A percentile compares a stretch with the other conserved stretches of the same genome.
phyloP scores from a whole-genome alignment of 2,329 filamentous ascomycete genomes.

The Ilyonectria sp. region DNA sequence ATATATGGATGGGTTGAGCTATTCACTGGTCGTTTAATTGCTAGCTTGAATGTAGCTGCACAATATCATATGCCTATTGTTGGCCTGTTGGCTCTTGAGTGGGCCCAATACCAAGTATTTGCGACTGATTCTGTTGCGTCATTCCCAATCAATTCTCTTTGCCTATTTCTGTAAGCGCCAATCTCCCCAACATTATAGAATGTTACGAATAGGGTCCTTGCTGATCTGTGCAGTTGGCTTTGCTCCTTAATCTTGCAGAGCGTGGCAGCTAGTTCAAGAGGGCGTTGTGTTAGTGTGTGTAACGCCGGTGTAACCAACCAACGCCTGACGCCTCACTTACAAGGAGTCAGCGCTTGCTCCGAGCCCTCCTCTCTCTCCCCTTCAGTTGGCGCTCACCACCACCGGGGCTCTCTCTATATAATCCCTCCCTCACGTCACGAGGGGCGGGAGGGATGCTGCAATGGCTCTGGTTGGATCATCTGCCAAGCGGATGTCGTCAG shows the following conservation, averaged over 20 bases:
- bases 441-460: background rate
- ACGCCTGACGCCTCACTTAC: background rate
- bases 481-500: conserved; percentile 9
- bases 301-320: no score
- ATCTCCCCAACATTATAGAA: background rate
- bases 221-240: no score
- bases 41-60: conserved; percentile 12
- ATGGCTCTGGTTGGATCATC: background rate
- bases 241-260: no score
- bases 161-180: background rate
- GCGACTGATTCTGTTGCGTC: background rate
- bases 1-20: background rate
- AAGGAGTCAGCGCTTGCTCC: background rate
- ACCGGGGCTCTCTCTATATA: background rate
- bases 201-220: no score
- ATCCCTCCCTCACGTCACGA: background rate
- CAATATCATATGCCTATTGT: background rate
- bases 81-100: conserved; percentile 1
- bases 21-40: conserved; percentile 13
- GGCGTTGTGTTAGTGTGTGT: no score
- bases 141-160: background rate
- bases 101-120: background rate
- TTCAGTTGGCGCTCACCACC: background rate
- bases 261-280: no score
- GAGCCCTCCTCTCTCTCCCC: background rate